Evolutionary conservation across 2,329 filamentous ascomycete genomes (phyloP).

Genomic region (Exophiala viscosa): DNA sequence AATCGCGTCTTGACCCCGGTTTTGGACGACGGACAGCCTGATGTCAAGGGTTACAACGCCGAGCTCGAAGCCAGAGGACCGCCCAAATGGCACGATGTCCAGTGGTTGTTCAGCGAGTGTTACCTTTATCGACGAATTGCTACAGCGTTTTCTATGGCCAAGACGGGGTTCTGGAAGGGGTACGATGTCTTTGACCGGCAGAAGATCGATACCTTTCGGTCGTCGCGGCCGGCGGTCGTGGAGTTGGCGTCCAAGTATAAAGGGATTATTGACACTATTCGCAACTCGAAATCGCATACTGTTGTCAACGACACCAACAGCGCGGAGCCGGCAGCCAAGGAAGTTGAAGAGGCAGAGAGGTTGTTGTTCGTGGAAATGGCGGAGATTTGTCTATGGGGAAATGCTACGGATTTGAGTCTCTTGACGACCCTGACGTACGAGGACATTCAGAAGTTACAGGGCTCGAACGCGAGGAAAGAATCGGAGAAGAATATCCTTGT

Average conservation of each 20-base stretch:
- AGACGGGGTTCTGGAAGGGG: slow-evolving; percentile 76
- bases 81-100: slow-evolving; percentile 67
- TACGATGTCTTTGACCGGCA: slow-evolving; percentile 50
- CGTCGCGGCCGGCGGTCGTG: slow-evolving; percentile 29
- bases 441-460: slow-evolving; percentile 95
- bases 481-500: slow-evolving; percentile 88
- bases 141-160: slow-evolving; percentile 63
- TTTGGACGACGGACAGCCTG: slow-evolving; percentile 64
- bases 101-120: slow-evolving; percentile 92
- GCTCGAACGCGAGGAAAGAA: slow-evolving; percentile 76
- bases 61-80: slow-evolving; percentile 65
- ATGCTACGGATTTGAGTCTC: slow-evolving; percentile 34
- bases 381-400: slow-evolving; percentile 36
- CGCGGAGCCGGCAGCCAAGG: slow-evolving; percentile 32
- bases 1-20: slow-evolving; percentile 67
- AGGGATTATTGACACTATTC: slow-evolving; percentile 27
- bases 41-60: slow-evolving; percentile 78
- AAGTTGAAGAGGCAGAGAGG: slow-evolving; percentile 42
- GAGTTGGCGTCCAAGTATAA: slow-evolving; percentile 29
- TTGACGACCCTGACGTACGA: slow-evolving; percentile 43
- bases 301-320: slow-evolving; percentile 31
- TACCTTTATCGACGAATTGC: slow-evolving; percentile 83
- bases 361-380: slow-evolving; percentile 34
- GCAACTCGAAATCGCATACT: slow-evolving; percentile 32
- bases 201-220: slow-evolving; percentile 31